Base-by-base conservation (phyloP, 1,284 basidiomycete species). In the Trametes sp. region DNA sequence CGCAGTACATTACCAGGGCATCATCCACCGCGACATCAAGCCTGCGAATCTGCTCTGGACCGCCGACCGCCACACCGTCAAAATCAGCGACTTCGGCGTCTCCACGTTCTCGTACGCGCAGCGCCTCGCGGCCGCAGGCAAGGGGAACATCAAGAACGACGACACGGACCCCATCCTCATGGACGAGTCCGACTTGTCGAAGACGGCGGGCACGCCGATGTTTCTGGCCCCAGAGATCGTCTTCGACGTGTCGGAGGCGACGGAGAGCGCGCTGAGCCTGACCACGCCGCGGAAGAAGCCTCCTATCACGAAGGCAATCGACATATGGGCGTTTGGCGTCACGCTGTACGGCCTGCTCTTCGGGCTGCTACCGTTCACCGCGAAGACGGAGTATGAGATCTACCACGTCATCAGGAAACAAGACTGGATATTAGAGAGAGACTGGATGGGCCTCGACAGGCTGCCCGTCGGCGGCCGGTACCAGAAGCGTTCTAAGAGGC, bases 21-120 rank as follows among this genome's bases (percentile, higher is more conserved):
- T 99, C 77, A 98, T 99, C 56, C 98, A 99, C 78, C 94, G 98
- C 61, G 98, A 99, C 78, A 98, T 99, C 82, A 99, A 99, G 77
- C 98, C 98, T 13, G 95, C 95, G 62, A 99, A 99, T 76, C 87
- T 99, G 36, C 85, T 99, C 19, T 95, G 93, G 88, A 92, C 93
- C 19, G 83, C 84, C 36, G 90, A 95, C 77, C 87, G 90, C 50
- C 83, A 84, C 61, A 88, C 85, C 60, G 96, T 98, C 79, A 99
- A 99, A 79, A 99, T 99, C 66, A 95, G 93, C 24, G 95, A 97
- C 79, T 99, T 99, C 78, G 97, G 98, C 59, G 96, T 98, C 59
- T 96, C 96, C 10, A 95, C 98, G 75, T 96, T 97, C 76, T 96
- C 94, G 9, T 91, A 94, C 70, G 93, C 93, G 0, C 88, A 94